phyloP scores from a whole-genome alignment of 2,329 filamentous ascomycete species.

The Calonectria crousiana region DNA sequence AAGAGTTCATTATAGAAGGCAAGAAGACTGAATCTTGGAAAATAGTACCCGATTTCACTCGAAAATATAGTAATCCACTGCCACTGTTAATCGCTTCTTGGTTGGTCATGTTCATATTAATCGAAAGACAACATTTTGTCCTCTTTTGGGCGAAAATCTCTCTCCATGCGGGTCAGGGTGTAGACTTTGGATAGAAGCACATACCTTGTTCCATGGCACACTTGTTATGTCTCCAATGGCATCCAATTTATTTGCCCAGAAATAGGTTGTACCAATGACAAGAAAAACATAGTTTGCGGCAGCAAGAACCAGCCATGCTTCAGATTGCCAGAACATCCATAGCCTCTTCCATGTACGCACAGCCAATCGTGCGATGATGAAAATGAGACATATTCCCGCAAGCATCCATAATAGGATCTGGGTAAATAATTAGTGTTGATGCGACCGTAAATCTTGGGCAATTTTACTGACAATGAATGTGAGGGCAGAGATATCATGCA shows the following conservation, averaged over 20 bases:
- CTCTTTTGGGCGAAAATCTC: neutral
- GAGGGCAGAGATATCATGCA: neutral
- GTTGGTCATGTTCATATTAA: neutral
- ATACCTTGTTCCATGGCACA: neutral
- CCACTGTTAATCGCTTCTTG: neutral
- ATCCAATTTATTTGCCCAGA: neutral
- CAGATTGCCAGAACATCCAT: neutral
- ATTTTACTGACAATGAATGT: neutral
- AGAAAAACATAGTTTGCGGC: neutral
- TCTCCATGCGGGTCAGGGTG: neutral
- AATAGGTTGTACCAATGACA: neutral
- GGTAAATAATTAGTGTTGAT: neutral
- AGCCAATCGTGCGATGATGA: neutral
- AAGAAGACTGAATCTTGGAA: conserved; percentile 2
- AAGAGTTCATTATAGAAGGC: neutral
- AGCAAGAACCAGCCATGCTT: neutral
- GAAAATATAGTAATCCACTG: neutral
- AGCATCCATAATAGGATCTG: neutral
- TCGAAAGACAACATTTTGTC: neutral
- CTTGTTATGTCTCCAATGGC: neutral
- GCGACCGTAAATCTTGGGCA: neutral
- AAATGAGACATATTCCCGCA: neutral
- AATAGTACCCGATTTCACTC: neutral
- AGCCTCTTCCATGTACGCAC: neutral
- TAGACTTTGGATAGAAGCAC: neutral